A percentile compares a stretch with the other conserved stretches of the same genome.
Evolutionary conservation across 768 basidiomycete species (phyloP).

Genomic region (Mycena kentingensis): DNA sequence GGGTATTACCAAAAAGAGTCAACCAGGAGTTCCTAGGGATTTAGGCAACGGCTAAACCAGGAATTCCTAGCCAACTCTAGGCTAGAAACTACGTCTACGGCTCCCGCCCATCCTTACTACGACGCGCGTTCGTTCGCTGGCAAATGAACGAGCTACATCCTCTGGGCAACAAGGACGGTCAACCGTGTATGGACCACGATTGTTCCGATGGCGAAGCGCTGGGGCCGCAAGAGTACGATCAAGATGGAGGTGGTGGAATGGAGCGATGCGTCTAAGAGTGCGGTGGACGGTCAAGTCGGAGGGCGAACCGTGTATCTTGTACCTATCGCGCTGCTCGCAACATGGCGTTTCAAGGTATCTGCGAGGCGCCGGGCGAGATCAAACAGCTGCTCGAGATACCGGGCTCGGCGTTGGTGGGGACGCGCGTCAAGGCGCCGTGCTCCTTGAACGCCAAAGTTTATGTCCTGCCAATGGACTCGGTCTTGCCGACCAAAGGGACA

Average conservation of each 20-base stretch:
- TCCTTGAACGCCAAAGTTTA: constrained; percentile 83
- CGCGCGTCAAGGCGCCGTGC: constrained; percentile 87
- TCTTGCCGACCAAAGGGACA: constrained; percentile 94
- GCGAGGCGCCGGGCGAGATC: constrained; percentile 68
- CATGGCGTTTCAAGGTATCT: constrained; percentile 93
- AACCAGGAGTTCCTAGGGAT: no score
- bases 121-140: no score
- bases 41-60: no score
- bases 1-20: no score
- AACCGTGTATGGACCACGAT: constrained; percentile 99
- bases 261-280: constrained; percentile 66
- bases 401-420: constrained; percentile 80
- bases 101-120: no score
- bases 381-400: constrained; percentile 75
- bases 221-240: constrained; percentile 94
- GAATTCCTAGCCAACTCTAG: no score
- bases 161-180: constrained; percentile 97
- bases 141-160: no score
- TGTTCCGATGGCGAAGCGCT: constrained; percentile 96
- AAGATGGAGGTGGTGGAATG: constrained; percentile 93
- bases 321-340: no score
- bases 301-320: no score
- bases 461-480: constrained; percentile 98
- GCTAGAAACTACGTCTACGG: no score
- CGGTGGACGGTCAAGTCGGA: no score